These are phyloP conservation scores for Aphanomyces euteiches DNA, from an alignment of 352 stramenopile genomes.

Conservation along the genomic window DNA sequence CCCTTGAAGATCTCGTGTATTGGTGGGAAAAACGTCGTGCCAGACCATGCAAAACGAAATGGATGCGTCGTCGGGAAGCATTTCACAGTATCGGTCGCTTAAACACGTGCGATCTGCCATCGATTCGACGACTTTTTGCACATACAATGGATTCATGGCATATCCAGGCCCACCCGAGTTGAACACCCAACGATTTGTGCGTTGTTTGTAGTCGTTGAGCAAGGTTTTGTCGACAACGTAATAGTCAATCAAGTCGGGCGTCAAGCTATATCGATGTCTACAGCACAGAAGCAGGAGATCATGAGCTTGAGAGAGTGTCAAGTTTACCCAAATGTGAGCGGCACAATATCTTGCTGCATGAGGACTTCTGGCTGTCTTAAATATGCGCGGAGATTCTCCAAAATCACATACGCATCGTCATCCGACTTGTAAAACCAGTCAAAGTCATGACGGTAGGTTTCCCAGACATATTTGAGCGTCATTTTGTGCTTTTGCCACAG, in stretches of 20 bases:
- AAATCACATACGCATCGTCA: conserved; percentile 77
- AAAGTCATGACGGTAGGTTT: conserved; percentile 67
- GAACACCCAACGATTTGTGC: conserved; percentile 69
- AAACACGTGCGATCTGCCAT: conserved; percentile 56
- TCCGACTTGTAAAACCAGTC: conserved; percentile 87
- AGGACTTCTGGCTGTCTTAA: conserved; percentile 60
- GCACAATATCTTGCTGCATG: conserved; percentile 46
- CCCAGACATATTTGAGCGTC: conserved; percentile 63
- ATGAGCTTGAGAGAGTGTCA: background rate
- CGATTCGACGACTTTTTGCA: conserved; percentile 63
- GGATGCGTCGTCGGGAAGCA: conserved; percentile 70
- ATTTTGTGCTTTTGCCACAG: conserved; percentile 82
- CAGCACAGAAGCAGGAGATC: background rate
- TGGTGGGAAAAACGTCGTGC: conserved; percentile 63
- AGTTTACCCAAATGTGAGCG: conserved; percentile 58
- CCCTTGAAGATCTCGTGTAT: conserved; percentile 58
- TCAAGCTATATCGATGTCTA: conserved; percentile 71
- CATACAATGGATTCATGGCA: conserved; percentile 69
- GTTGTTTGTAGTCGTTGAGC: conserved; percentile 45
- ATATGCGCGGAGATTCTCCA: conserved; percentile 74
- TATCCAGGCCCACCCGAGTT: conserved; percentile 76
- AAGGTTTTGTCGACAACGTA: conserved; percentile 68
- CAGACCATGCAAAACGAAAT: conserved; percentile 87
- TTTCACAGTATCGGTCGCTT: conserved; percentile 57
- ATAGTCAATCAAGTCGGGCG: conserved; percentile 64